These are phyloP conservation scores for Sarocladium kiliense DNA, from an alignment of 2,329 filamentous ascomycete genomes.

Conservation along the genomic window DNA sequence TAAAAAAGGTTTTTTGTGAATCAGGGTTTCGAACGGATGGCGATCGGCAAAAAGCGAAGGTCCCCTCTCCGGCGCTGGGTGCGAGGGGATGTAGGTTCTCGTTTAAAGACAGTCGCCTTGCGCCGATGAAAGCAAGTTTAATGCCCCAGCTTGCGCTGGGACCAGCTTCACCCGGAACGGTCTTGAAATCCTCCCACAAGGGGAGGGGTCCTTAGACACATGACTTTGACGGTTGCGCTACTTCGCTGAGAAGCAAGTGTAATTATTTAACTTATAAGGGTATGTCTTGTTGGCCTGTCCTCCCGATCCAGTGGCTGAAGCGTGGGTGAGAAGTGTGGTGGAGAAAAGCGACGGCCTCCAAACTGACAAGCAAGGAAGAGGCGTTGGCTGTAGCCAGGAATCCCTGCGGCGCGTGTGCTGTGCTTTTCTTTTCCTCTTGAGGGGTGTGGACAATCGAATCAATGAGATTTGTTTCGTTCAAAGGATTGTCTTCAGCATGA, in stretches of 20 bases:
- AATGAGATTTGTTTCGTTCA: too few species aligned
- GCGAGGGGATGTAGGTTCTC: not conserved
- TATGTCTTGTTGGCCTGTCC: too few species aligned
- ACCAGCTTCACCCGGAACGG: conserved; percentile 1
- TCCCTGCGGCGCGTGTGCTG: too few species aligned
- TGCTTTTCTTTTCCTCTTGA: too few species aligned
- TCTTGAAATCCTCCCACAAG: not conserved
- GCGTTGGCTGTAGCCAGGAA: too few species aligned
- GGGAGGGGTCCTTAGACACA: not conserved
- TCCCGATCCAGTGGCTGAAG: too few species aligned
- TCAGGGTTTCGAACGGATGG: not conserved
- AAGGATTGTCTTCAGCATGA: too few species aligned
- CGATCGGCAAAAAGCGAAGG: not conserved
- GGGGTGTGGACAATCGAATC: too few species aligned
- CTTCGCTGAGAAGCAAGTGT: not conserved
- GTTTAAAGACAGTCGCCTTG: not conserved
- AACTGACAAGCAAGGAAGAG: too few species aligned
- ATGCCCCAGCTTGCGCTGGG: not conserved
- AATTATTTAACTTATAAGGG: not conserved
- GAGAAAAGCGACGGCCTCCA: too few species aligned
- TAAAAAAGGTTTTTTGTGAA: not conserved
- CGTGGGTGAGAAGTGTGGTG: too few species aligned
- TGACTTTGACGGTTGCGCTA: not conserved
- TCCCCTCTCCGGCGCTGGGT: conserved; percentile 1
- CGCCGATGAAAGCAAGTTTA: not conserved